These are phyloP conservation scores for Verticillium isaacii DNA, from an alignment of 2,329 filamentous ascomycete species.

Conservation along the genomic window DNA sequence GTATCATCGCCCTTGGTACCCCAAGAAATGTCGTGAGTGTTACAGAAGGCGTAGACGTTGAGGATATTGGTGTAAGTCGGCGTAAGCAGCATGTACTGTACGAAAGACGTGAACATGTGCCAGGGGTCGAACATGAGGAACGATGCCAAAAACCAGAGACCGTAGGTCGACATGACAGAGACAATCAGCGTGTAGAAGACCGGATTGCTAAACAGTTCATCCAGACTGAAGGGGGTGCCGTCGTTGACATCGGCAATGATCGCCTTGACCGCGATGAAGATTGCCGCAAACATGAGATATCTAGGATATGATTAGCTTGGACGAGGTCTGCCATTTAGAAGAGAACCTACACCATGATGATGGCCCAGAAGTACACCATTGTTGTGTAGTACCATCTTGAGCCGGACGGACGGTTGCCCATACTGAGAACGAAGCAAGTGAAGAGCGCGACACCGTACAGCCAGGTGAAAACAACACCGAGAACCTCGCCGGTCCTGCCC, in stretches of 20 bases:
- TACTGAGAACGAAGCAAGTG: slow-evolving; percentile 88
- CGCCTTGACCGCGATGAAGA: slow-evolving; percentile 88
- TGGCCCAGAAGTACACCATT: slow-evolving; percentile 97
- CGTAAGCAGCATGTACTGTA: slow-evolving; percentile 91
- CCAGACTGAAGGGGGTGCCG: slow-evolving; percentile 61
- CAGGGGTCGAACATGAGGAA: slow-evolving; percentile 96
- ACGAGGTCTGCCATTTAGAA: neutral
- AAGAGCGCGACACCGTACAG: slow-evolving; percentile 87
- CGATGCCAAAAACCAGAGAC: slow-evolving; percentile 87
- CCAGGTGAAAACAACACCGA: slow-evolving; percentile 93
- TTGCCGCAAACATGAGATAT: slow-evolving; percentile 89
- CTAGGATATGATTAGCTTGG: slow-evolving; percentile 43
- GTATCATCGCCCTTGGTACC: slow-evolving; percentile 98
- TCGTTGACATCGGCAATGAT: slow-evolving; percentile 66
- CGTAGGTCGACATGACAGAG: slow-evolving; percentile 85
- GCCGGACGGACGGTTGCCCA: slow-evolving; percentile 92
- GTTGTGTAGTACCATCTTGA: slow-evolving; percentile 91
- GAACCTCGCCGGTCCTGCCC: slow-evolving; percentile 69
- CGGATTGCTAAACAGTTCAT: slow-evolving; percentile 75
- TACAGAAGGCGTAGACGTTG: slow-evolving; percentile 98
- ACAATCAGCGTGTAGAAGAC: slow-evolving; percentile 93
- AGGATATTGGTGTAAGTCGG: slow-evolving; percentile 98
- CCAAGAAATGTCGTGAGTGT: slow-evolving; percentile 97
- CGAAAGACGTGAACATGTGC: slow-evolving; percentile 97
- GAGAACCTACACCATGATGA: slow-evolving; percentile 77